Conservation (phyloP, 495 filamentous ascomycete species). For the Penicillium paradoxum region DNA sequence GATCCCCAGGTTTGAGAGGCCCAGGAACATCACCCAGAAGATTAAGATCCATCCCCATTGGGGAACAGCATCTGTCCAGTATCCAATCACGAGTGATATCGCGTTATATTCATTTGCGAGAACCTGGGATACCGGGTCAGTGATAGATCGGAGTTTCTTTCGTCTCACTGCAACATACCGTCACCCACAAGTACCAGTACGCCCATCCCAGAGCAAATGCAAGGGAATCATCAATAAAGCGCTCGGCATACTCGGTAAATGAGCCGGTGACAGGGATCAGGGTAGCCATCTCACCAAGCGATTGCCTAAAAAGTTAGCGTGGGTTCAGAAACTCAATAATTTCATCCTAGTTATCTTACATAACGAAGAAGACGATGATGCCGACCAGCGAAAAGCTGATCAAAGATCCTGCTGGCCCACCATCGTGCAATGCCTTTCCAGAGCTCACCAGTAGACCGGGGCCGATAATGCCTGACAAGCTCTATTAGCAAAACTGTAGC, state of each 20-base stretch:
- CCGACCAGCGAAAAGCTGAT: conserved; percentile 61
- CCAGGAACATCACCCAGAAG: conserved; percentile 52
- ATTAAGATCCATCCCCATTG: conserved; percentile 59
- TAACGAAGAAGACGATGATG: conserved; percentile 60
- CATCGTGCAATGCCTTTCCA: conserved; percentile 55
- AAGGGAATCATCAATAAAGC: conserved; percentile 51
- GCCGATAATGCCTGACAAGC: conserved; percentile 37
- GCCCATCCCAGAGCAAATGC: conserved; percentile 52
- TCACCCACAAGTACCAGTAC: conserved; percentile 58
- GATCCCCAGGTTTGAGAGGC: conserved; percentile 49
- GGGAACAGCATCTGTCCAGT: conserved; percentile 40
- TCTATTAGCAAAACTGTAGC: neutral
- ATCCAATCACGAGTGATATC: conserved; percentile 40
- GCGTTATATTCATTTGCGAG: conserved; percentile 50
- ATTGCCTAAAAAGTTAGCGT: conserved; percentile 33
- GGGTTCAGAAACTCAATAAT: neutral
- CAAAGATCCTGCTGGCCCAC: conserved; percentile 57
- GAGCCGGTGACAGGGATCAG: conserved; percentile 50
- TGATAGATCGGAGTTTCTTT: no score
- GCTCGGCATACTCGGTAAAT: conserved; percentile 52
- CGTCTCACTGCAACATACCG: conserved; percentile 26
- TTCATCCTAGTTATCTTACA: conserved; percentile 22
- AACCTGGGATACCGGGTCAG: conserved; percentile 20
- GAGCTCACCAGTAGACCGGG: conserved; percentile 50
- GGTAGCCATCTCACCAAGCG: conserved; percentile 54